Conservation (phyloP, 1,139 yeast genomes). For the Wickerhamomyces sp. region DNA sequence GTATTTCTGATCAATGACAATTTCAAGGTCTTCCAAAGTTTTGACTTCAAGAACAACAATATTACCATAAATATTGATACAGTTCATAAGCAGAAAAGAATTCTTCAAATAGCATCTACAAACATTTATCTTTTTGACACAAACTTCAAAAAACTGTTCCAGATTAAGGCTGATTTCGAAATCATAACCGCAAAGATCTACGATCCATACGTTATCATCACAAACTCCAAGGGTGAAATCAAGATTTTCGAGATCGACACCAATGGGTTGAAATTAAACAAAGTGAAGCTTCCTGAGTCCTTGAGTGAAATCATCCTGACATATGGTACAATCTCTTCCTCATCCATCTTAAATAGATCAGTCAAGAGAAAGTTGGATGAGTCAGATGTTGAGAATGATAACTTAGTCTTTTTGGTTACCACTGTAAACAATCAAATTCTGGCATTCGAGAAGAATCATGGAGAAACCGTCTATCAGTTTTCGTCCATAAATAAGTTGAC, state of each 20-base stretch:
- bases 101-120: slow-evolving; percentile 70
- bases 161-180: slow-evolving; percentile 41
- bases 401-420: slow-evolving; percentile 56
- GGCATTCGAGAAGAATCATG: slow-evolving; percentile 58
- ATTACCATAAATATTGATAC: slow-evolving; percentile 66
- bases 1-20: slow-evolving; percentile 65
- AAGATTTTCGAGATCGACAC: slow-evolving; percentile 36
- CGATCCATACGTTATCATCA: slow-evolving; percentile 54
- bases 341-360: slow-evolving; percentile 31
- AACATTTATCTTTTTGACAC: slow-evolving; percentile 63
- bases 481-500: slow-evolving; percentile 54
- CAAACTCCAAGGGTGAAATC: slow-evolving; percentile 58
- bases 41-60: slow-evolving; percentile 60
- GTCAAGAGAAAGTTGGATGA: slow-evolving; percentile 12
- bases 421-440: slow-evolving; percentile 75
- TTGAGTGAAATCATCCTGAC: slow-evolving; percentile 60
- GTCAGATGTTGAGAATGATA: slow-evolving; percentile 30
- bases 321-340: slow-evolving; percentile 54
- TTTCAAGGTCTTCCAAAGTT: slow-evolving; percentile 58
- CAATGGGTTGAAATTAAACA: slow-evolving; percentile 27
- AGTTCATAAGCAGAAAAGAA: slow-evolving; percentile 51
- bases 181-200: slow-evolving; percentile 50
- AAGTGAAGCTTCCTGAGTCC: slow-evolving; percentile 41
- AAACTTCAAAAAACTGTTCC: slow-evolving; percentile 43
- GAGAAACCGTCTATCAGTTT: slow-evolving; percentile 62